Base-by-base conservation (phyloP, 495 filamentous ascomycete genomes). In the Tuber brumale region DNA sequence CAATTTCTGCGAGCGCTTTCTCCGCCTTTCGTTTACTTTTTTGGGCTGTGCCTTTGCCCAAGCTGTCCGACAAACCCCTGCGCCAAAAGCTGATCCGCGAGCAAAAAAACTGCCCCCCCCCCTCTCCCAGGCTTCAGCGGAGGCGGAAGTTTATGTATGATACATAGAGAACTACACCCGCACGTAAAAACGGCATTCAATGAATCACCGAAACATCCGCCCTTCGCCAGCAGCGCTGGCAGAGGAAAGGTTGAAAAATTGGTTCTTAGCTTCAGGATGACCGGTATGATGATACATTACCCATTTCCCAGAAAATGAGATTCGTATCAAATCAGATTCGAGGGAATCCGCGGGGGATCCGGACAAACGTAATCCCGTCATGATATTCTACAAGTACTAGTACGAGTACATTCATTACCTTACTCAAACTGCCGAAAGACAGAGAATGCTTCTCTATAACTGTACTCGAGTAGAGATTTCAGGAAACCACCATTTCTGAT, bases 21-120 rank as follows among this genome's bases (percentile, higher is more conserved):
- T 61, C 51, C n/a, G 51, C 51, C n/a, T 27, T 61, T 61, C 51
- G 51, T 61, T 61, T 61, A 61, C 51, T 27, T 61, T 61, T 61
- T 61, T 27, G 57, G 57, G 57, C 57, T 66, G 57, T 35, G 57
- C 57, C 57, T 66, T 66, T 66, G 27, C n/a, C n/a, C n/a, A n/a
- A 27, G 57, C 57, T 66, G 57, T 35, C 57, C 31, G 14, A 66
- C 57, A 66, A 57, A 16, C 57, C 57, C 57, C 57, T 66, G 57
- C 57, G 16, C 27, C 57, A 66, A 66, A 35, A 66, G 27, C 57
- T 35, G 27, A 27, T 19, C 57, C 31, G 57, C n/a, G 57, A 66
- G 57, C n/a, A 27, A 66, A 66, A 66, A 66, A 35, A 35, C 35
- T 35, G 57, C 27, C 27, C 57, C 57, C 27, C 57, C 57, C 57